A percentile compares a stretch with the other conserved stretches of the same genome.
phyloP scores from a whole-genome alignment of 2,329 filamentous ascomycete genomes.

The Pseudofabraea citricarpa region DNA sequence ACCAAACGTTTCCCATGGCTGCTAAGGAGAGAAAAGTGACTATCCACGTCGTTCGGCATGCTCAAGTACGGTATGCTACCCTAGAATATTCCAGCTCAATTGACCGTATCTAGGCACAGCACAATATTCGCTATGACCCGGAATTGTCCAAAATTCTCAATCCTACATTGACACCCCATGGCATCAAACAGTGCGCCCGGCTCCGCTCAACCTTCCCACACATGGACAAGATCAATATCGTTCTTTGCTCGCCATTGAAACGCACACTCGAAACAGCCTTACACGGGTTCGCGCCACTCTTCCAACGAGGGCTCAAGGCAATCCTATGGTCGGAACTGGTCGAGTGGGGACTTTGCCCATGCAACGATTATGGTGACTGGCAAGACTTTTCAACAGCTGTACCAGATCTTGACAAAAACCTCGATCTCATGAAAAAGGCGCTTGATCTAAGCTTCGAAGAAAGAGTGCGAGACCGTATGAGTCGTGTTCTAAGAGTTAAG shows the following conservation, averaged over 20 bases:
- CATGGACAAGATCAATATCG: conserved; percentile 34
- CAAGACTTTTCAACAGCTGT: neutral
- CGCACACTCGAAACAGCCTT: conserved; percentile 4
- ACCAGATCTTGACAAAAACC: neutral
- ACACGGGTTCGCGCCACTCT: conserved; percentile 1
- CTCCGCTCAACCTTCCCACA: conserved; percentile 1
- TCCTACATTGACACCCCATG: neutral
- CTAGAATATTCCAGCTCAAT: too few species aligned
- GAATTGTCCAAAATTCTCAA: too few species aligned
- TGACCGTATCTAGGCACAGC: too few species aligned
- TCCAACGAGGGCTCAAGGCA: neutral
- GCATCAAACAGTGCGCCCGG: neutral
- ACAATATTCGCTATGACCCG: too few species aligned
- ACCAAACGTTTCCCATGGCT: too few species aligned
- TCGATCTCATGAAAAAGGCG: neutral
- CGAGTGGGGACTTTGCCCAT: neutral
- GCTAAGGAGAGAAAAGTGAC: too few species aligned
- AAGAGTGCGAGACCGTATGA: too few species aligned
- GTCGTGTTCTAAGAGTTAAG: too few species aligned
- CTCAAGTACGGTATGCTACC: too few species aligned
- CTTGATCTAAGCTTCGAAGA: too few species aligned
- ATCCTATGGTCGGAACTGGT: neutral
- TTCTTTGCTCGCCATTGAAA: conserved; percentile 6
- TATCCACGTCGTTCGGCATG: too few species aligned
- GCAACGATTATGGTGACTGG: neutral